Conservation (phyloP, 768 basidiomycete species). For the Galerina marginata region DNA sequence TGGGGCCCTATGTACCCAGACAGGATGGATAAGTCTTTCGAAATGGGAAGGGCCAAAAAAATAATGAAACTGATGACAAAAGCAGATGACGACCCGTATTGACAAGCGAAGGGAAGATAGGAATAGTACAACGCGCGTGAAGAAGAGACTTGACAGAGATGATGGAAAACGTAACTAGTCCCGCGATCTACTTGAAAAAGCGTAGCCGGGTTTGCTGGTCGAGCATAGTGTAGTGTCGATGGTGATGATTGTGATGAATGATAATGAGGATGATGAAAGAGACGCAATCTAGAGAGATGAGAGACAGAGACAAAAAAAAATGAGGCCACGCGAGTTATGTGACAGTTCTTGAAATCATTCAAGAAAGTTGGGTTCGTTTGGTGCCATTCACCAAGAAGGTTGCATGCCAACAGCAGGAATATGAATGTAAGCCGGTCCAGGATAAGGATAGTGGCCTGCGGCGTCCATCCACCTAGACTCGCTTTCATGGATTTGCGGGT, state of each 20-base stretch:
- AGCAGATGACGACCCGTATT: slow-evolving; percentile 28
- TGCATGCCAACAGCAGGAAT: slow-evolving; percentile 50
- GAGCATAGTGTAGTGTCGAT: slow-evolving; percentile 41
- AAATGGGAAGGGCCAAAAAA: slow-evolving; percentile 29
- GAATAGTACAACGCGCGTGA: slow-evolving; percentile 31
- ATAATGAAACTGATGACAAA: slow-evolving; percentile 26
- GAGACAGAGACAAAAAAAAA: slow-evolving; percentile 24
- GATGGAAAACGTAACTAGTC: slow-evolving; percentile 26
- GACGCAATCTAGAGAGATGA: slow-evolving; percentile 34
- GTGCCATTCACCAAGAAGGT: slow-evolving; percentile 38
- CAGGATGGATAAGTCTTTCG: slow-evolving; percentile 71
- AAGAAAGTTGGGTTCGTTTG: slow-evolving; percentile 14
- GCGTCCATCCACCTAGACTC: slow-evolving; percentile 48
- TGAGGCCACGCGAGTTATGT: slow-evolving; percentile 12
- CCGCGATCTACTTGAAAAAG: slow-evolving; percentile 31
- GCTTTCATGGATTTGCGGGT: slow-evolving; percentile 39
- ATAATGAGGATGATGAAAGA: slow-evolving; percentile 28
- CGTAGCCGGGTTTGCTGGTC: slow-evolving; percentile 33
- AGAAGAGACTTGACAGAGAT: slow-evolving; percentile 26
- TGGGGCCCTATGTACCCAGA: slow-evolving; percentile 40
- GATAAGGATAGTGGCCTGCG: slow-evolving; percentile 44
- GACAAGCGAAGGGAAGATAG: slow-evolving; percentile 25
- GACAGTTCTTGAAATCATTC: slow-evolving; percentile 12
- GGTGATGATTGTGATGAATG: slow-evolving; percentile 25
- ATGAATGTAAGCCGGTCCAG: slow-evolving; percentile 48